Percentiles rank a stretch among this genome's conserved stretches.
Evolutionary conservation across 371 early-diverging fungal species (phyloP).

Genomic region (Actinomucor elegans): DNA sequence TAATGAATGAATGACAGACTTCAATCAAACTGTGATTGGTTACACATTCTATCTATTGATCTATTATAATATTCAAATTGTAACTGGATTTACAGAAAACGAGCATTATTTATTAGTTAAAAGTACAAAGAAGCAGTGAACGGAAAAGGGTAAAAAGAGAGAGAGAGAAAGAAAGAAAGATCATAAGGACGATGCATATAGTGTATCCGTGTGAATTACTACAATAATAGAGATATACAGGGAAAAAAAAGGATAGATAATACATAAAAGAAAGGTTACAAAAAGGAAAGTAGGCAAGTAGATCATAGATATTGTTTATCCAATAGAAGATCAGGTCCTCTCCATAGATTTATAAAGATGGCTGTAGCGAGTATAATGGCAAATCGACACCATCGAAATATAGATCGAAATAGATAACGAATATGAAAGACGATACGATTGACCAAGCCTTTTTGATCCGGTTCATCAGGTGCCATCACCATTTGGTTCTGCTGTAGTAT

Average conservation of each 20-base stretch:
- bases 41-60: too few relatives aligned
- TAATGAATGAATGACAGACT: too few relatives aligned
- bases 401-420: conserved; percentile 32
- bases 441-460: conserved; percentile 5
- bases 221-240: too few relatives aligned
- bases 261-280: too few relatives aligned
- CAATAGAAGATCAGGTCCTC: conserved; percentile 53
- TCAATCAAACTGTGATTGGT: too few relatives aligned
- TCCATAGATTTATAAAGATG: conserved; percentile 54
- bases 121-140: too few relatives aligned
- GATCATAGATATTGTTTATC: conserved; percentile 5
- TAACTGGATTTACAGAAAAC: too few relatives aligned
- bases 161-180: not conserved
- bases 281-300: not conserved
- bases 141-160: not conserved
- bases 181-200: not conserved
- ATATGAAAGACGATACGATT: conserved; percentile 23
- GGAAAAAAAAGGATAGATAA: too few relatives aligned
- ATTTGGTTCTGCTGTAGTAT: not conserved
- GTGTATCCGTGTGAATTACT: not conserved
- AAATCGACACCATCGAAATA: conserved; percentile 63
- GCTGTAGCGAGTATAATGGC: conserved; percentile 49
- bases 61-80: too few relatives aligned
- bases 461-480: not conserved
- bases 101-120: too few relatives aligned